Evolutionary conservation across 2,329 filamentous ascomycete species (phyloP), one percentile per base, ranked within the genome.

Genomic region (Aspergillus latus): DNA sequence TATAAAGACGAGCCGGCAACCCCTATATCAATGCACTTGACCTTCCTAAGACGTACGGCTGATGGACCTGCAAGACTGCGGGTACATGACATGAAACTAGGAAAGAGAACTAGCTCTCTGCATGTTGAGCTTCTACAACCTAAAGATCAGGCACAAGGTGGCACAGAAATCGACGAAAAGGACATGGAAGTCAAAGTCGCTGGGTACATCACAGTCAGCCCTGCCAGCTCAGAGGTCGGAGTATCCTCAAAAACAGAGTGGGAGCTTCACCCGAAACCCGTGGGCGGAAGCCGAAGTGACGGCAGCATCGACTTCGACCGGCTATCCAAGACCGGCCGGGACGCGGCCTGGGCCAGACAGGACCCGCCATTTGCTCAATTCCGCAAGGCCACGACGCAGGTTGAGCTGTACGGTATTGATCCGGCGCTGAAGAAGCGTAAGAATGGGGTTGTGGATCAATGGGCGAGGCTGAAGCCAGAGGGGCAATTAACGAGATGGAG

Each of bases 1-100:
- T 71, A 73, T 61, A 64, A 67, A 36, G 67, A n/a, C 21, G 50
- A 65, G 37, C 62, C 70, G 10, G 84, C 85, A 1, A 80, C 87
- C 55, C 84, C 85, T 4, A 82, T 88, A 54, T 80, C 84, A 9
- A 75, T 88, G 16, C 86, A 89, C 65, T 76, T 87, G 37, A 80
- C 85, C 56, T 89, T 88, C 72, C 77, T 89, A 5, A 81, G 85
- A 4, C 81, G 86, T 58, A 88, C 86, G 0, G 76, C 83, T 57
- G 74, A 73, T 15, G 86, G 86, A 0, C 78, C 79, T 0, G 84
- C 81, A 2, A 74, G 71, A 2, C 82, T 88, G 67, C 80, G 73
- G 16, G 81, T 89, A 26, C 76, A 81, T 60, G 83, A 89, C 68
- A 78, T 82, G 47, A 89, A 89, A 68, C 75, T 89, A 40, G 86